Evolutionary conservation across 805 yeast species (phyloP).

Genomic region (Metahyphopichia silvanorum): DNA sequence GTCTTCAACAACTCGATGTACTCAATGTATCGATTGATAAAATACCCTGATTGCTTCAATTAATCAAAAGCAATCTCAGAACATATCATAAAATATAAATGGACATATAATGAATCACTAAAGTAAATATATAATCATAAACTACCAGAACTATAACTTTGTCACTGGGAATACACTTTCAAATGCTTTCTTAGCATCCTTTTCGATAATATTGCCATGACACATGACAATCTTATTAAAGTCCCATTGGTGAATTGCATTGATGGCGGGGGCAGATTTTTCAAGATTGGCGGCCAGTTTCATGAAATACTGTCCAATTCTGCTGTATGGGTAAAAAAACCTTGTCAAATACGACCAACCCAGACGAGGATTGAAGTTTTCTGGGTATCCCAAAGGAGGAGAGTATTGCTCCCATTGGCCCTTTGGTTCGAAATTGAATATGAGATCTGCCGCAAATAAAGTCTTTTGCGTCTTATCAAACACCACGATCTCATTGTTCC

Average conservation of each 20-base stretch:
- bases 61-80: too few relatives aligned
- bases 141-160: too few relatives aligned
- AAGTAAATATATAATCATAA: too few relatives aligned
- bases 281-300: slow-evolving; percentile 16
- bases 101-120: too few relatives aligned
- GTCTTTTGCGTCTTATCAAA: slow-evolving; percentile 47
- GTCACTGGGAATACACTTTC: slow-evolving; percentile 15
- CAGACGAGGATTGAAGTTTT: slow-evolving; percentile 36
- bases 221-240: slow-evolving; percentile 50
- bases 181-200: slow-evolving; percentile 26
- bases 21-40: too few relatives aligned
- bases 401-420: slow-evolving; percentile 40
- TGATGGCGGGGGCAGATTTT: slow-evolving; percentile 17
- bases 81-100: too few relatives aligned
- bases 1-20: too few relatives aligned
- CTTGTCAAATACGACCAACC: slow-evolving; percentile 43
- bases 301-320: slow-evolving; percentile 28
- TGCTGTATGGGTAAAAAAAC: slow-evolving; percentile 38
- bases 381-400: slow-evolving; percentile 43
- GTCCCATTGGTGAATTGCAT: slow-evolving; percentile 37
- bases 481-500: slow-evolving; percentile 57
- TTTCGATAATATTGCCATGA: slow-evolving; percentile 58
- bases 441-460: slow-evolving; percentile 56
- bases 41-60: too few relatives aligned
- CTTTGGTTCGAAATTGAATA: slow-evolving; percentile 51